Base-by-base conservation (phyloP, 306 rosid species). In the Vigna angularis region DNA sequence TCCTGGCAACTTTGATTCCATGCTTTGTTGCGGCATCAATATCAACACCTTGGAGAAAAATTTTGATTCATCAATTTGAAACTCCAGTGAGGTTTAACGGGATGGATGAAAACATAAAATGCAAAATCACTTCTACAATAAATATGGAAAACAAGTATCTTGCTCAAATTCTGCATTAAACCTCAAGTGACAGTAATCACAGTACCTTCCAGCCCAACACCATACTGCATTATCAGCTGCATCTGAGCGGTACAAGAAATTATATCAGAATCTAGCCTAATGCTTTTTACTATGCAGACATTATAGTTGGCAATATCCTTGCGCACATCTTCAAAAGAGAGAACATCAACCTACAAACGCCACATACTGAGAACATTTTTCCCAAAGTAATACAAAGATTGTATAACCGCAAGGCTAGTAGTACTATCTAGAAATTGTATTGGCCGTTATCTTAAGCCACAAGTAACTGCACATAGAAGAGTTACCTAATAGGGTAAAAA, bases 1-100 rank as follows among this genome's bases (percentile, higher is more conserved):
- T 94, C 81, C 97, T 86, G 52, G 91, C 98, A 62, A 94, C 97
- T 88, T 87, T 94, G 78, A 94, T 88, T 70, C 98, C 97, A 82
- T 59, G 72, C 84, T 87, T 89, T 26, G 95, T 94, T 59, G 97
- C 98, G 83, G 98, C 91, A 84, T 92, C 88, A 79, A 92, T 80
- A 64, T 94, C 97, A 84, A 94, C 89, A 57, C 98, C 98, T 94
- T 85, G 76, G 82, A 76, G 68, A 66, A 53, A 66, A 55, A 6
- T 64, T 14, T 15, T 12, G 59, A 71, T 57, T 79, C 36, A 55
- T 63, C 40, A 62, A 34, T 34, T 26, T 26, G 28, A 82, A 75
- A 77, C 53, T 10, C 32, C 3, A 49, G 30, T n/a, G 49, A 66
- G 18, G 62, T 20, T 42, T 30, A 70, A 30, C 40, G 49, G 2